These are phyloP conservation scores for Oligophagozyma castellii DNA, from an alignment of 1,139 yeast species.

Conservation along the genomic window DNA sequence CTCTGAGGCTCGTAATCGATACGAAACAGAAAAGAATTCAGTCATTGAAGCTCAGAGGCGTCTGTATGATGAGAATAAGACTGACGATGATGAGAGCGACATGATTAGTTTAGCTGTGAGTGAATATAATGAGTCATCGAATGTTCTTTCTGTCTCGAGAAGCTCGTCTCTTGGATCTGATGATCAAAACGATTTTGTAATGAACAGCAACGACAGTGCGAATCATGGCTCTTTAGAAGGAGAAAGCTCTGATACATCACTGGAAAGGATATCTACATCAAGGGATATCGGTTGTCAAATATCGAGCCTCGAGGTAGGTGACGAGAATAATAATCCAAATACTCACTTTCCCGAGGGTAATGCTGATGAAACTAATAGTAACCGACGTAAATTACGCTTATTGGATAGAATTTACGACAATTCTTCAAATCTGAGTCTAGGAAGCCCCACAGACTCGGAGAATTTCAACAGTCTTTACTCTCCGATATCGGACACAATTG, in stretches of 20 bases:
- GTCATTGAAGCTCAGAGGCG: slow-evolving; percentile 11
- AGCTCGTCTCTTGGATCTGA: slow-evolving; percentile 5
- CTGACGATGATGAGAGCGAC: slow-evolving; percentile 8
- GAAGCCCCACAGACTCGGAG: too few relatives aligned
- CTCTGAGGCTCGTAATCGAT: slow-evolving; percentile 20
- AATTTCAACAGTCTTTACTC: too few relatives aligned
- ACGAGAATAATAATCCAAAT: too few relatives aligned
- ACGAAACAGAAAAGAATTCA: slow-evolving; percentile 14
- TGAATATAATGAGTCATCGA: too few relatives aligned
- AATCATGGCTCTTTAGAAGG: slow-evolving; percentile 2
- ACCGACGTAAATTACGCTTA: slow-evolving; percentile 19
- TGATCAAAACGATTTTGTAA: slow-evolving; percentile 2
- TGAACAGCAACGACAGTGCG: slow-evolving; percentile 3
- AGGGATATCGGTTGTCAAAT: too few relatives aligned
- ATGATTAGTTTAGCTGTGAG: slow-evolving; percentile 3
- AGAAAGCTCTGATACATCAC: too few relatives aligned
- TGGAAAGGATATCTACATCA: too few relatives aligned
- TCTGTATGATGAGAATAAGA: slow-evolving; percentile 15
- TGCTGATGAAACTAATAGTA: slow-evolving; percentile 9
- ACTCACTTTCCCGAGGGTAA: too few relatives aligned
- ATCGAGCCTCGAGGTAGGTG: too few relatives aligned
- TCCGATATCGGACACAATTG: too few relatives aligned
- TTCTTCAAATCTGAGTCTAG: too few relatives aligned
- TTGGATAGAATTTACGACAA: slow-evolving; percentile 15
- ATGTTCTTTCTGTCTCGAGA: too few relatives aligned